These are phyloP conservation scores for Periconia sp. DNA, from an alignment of 2,329 filamentous ascomycete species.

Conservation along the genomic window DNA sequence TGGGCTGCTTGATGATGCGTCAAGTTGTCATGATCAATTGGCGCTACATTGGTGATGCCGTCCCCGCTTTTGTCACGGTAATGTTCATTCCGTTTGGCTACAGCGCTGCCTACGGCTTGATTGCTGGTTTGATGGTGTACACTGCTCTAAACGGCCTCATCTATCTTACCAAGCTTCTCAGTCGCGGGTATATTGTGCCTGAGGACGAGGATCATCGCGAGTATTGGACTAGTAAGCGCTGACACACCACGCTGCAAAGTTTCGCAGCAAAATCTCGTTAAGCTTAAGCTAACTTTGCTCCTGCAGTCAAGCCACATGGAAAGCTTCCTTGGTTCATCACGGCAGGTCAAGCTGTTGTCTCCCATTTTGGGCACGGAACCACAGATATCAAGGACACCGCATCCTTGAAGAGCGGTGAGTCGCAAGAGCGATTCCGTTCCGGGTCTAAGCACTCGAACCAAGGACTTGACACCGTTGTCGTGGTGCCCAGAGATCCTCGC, in stretches of 20 bases:
- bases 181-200: conserved; percentile 73
- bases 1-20: conserved; percentile 78
- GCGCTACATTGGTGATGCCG: conserved; percentile 80
- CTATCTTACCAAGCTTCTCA: conserved; percentile 70
- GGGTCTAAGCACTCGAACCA: conserved; percentile 33
- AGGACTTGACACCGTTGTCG: conserved; percentile 36
- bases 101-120: conserved; percentile 85
- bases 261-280: no score
- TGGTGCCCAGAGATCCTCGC: conserved; percentile 23
- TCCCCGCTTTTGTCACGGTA: conserved; percentile 79
- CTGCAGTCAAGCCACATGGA: conserved; percentile 39
- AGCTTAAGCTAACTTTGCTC: conserved; percentile 19
- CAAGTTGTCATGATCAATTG: conserved; percentile 83
- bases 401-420: conserved; percentile 32
- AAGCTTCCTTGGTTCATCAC: conserved; percentile 42
- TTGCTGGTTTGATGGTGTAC: conserved; percentile 79
- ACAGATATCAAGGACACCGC: conserved; percentile 17
- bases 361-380: conserved; percentile 24
- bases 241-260: not conserved
- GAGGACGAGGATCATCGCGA: conserved; percentile 78
- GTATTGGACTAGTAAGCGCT: conserved; percentile 76
- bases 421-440: conserved; percentile 29
- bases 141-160: conserved; percentile 74
- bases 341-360: conserved; percentile 29
- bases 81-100: conserved; percentile 92